Base-by-base conservation (phyloP, 352 stramenopile species). In the Pythium brachiatum region DNA sequence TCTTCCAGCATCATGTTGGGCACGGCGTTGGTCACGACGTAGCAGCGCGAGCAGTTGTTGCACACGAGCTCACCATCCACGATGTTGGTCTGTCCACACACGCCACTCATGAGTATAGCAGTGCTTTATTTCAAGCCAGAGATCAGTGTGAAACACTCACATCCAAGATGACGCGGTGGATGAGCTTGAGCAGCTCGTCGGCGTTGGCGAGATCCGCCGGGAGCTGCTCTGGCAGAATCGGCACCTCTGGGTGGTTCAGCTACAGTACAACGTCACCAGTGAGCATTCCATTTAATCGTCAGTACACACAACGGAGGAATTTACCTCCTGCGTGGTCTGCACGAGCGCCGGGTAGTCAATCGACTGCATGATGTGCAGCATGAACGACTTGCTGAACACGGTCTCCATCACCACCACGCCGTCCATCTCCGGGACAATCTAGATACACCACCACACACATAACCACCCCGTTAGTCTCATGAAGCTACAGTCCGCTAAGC, bases 1-100 rank as follows among this genome's bases (percentile, higher is more conserved):
- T 94, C 85, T 65, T 94, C 82, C 9, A 94, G 71, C 51, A 92
- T 72, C 83, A 94, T 90, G 68, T 94, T 94, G 57, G 85, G 85
- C 64, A 94, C 81, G 20, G 83, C 85, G 55, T 92, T 88, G 43
- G 74, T 80, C 62, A 94, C 76, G 18, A 81, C 69, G 71, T 94
- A 94, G 67, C 75, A 82, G 48, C 85, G 81, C 56, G 76, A 78
- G 66, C 85, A 94, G 70, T 94, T 91, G 70, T 89, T 92, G 76
- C 85, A 94, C 26, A 94, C 53, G 16, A 94, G 72, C 41, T 94
- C 85, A 44, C 85, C 85, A 61, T 94, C 83, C 53, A 92, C 82
- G 47, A 94, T 91, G 59, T 92, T 91, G 21, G 82, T 92, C 85
- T 94, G 15, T 8, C 52, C n/a, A 29, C 3, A 38, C 13, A 16